Evolutionary conservation across 2,329 filamentous ascomycete species (phyloP).

Genomic region (Sphaerulina musiva): DNA sequence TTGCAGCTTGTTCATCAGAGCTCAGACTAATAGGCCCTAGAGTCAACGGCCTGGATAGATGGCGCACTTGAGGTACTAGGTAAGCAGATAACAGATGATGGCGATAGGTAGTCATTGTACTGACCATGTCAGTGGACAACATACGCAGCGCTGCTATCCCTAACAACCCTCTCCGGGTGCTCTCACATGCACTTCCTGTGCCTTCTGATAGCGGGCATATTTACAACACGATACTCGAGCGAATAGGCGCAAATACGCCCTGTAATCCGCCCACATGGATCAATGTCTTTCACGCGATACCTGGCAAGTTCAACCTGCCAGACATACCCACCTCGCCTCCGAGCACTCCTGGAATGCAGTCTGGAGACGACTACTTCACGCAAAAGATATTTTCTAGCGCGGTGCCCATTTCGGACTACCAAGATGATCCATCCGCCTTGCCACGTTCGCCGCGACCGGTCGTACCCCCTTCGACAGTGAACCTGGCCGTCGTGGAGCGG

Average conservation of each 20-base stretch:
- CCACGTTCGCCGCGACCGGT: slow-evolving; percentile 51
- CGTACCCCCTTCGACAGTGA: slow-evolving; percentile 54
- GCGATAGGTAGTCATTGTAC: neutral
- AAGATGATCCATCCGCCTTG: slow-evolving; percentile 46
- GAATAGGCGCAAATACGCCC: slow-evolving; percentile 49
- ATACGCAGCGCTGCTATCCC: slow-evolving; percentile 31
- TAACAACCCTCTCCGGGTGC: slow-evolving; percentile 46
- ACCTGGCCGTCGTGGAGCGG: slow-evolving; percentile 56
- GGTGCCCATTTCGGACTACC: slow-evolving; percentile 53
- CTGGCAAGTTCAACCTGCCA: slow-evolving; percentile 54
- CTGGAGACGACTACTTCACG: slow-evolving; percentile 55
- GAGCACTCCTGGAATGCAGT: slow-evolving; percentile 48
- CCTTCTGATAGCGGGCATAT: slow-evolving; percentile 46
- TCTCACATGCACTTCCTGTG: slow-evolving; percentile 56
- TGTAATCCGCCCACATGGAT: slow-evolving; percentile 52
- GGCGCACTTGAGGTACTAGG: slow-evolving; percentile 27
- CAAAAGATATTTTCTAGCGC: slow-evolving; percentile 56
- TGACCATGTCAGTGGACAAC: slow-evolving; percentile 34
- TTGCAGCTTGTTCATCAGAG: neutral
- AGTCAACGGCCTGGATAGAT: slow-evolving; percentile 24
- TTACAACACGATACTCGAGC: slow-evolving; percentile 50
- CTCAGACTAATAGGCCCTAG: neutral
- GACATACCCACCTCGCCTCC: slow-evolving; percentile 59
- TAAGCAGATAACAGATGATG: slow-evolving; percentile 17
- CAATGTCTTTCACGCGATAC: slow-evolving; percentile 58